Percentiles rank a stretch among this genome's conserved stretches.
phyloP scores from a whole-genome alignment of 495 filamentous ascomycete species.

The Rusavskia elegans region DNA sequence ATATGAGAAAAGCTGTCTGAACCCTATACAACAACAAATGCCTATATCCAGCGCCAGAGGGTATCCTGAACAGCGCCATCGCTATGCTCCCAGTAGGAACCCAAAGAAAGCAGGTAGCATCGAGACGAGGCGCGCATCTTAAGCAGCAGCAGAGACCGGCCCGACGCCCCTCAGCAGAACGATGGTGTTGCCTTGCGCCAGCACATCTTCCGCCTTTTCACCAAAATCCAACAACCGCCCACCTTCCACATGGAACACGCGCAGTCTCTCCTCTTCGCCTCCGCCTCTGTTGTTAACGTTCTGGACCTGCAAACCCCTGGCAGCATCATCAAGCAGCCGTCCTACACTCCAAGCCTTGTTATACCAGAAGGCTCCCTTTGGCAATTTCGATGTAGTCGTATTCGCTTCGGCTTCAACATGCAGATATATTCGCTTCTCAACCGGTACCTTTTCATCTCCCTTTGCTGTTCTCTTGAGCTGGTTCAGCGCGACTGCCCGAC shows the following conservation, averaged over 20 bases:
- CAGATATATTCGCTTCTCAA: conserved; percentile 70
- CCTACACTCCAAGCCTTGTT: conserved; percentile 77
- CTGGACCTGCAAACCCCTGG: conserved; percentile 60
- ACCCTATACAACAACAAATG: no score
- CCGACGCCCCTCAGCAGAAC: conserved; percentile 78
- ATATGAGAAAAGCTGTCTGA: no score
- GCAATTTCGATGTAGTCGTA: conserved; percentile 56
- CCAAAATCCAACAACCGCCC: conserved; percentile 74
- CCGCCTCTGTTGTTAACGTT: conserved; percentile 77
- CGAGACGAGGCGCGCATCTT: no score
- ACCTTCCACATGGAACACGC: conserved; percentile 84
- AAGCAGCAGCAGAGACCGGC: conserved; percentile 11
- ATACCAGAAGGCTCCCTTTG: conserved; percentile 71
- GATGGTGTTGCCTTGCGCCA: conserved; percentile 70
- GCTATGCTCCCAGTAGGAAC: conserved; percentile 6
- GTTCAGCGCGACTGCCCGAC: conserved; percentile 47
- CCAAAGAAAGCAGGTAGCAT: neutral
- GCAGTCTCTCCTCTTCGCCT: conserved; percentile 59
- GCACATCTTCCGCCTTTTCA: conserved; percentile 57
- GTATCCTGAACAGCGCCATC: conserved; percentile 3
- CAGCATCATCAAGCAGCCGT: conserved; percentile 73
- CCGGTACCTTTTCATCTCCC: conserved; percentile 64
- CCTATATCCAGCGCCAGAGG: neutral
- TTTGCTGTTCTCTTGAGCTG: conserved; percentile 72
- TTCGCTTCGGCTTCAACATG: conserved; percentile 73